Evolutionary conservation across 768 basidiomycete genomes (phyloP).

Genomic region (Boletus vermiculosoides): DNA sequence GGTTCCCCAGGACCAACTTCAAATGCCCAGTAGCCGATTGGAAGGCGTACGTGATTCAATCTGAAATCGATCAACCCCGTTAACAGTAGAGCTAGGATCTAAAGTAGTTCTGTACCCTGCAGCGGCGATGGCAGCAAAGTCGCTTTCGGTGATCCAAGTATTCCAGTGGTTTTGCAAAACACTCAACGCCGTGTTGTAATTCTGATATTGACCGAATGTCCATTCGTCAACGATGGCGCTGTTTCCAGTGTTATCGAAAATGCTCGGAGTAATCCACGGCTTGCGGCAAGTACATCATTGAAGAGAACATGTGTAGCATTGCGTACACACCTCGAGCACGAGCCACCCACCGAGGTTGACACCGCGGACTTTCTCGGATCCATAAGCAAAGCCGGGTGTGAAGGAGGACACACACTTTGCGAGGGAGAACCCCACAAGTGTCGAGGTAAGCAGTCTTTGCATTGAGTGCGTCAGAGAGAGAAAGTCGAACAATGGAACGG

Average conservation of each 20-base stretch:
- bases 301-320: not conserved
- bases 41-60: constrained; percentile 78
- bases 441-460: constrained; percentile 9
- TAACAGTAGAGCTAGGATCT: not conserved
- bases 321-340: constrained; percentile 45
- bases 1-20: constrained; percentile 78
- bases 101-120: constrained; percentile 53
- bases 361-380: constrained; percentile 70
- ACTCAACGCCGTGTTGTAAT: constrained; percentile 45
- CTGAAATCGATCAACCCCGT: constrained; percentile 35
- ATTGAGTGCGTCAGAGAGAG: constrained; percentile 47
- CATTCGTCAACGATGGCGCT: constrained; percentile 68
- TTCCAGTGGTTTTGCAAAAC: constrained; percentile 70
- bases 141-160: constrained; percentile 80
- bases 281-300: constrained; percentile 44
- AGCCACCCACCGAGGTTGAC: constrained; percentile 79
- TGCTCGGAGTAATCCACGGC: constrained; percentile 80
- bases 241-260: constrained; percentile 59
- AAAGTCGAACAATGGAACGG: constrained; percentile 30
- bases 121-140: constrained; percentile 71
- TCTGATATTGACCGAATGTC: constrained; percentile 69
- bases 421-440: constrained; percentile 32
- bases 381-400: constrained; percentile 67
- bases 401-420: constrained; percentile 32
- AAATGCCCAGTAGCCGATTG: constrained; percentile 90